Conservation (phyloP, 2,329 filamentous ascomycete species). For the Colletotrichum kahawae region DNA sequence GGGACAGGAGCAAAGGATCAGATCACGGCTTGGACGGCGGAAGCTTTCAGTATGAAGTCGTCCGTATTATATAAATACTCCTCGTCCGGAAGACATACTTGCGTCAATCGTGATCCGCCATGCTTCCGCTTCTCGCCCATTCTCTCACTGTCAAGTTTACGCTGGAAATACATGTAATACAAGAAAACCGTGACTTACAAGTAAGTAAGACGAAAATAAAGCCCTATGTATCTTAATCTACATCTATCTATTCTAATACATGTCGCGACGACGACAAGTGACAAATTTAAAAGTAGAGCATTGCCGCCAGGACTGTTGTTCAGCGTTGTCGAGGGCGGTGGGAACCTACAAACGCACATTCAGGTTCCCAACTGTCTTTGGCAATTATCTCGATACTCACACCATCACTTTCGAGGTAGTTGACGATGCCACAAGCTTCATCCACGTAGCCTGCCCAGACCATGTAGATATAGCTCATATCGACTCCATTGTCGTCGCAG, state of each 20-base stretch:
- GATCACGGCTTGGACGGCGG: not conserved
- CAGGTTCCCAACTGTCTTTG: not conserved
- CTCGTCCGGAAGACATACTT: accelerated
- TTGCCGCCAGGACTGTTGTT: no score
- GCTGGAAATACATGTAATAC: no score
- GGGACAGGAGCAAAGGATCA: not conserved
- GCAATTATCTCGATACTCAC: not conserved
- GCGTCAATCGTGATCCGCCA: accelerated
- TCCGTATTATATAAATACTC: not conserved
- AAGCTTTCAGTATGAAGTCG: not conserved
- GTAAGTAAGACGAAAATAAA: not conserved
- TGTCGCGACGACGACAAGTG: not conserved
- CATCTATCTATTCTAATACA: no score
- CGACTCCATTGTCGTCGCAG: not conserved
- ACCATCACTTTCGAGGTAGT: not conserved
- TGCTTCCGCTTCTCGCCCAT: not conserved
- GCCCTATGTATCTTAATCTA: not conserved
- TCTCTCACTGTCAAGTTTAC: no score
- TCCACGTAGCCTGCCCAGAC: not conserved
- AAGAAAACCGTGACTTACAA: not conserved
- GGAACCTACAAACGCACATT: not conserved
- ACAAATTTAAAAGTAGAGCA: not conserved
- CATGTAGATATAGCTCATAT: not conserved
- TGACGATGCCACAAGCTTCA: not conserved
- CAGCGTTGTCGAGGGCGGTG: not conserved